phyloP scores from a whole-genome alignment of 768 basidiomycete genomes.

The Strobilomyces confusus region DNA sequence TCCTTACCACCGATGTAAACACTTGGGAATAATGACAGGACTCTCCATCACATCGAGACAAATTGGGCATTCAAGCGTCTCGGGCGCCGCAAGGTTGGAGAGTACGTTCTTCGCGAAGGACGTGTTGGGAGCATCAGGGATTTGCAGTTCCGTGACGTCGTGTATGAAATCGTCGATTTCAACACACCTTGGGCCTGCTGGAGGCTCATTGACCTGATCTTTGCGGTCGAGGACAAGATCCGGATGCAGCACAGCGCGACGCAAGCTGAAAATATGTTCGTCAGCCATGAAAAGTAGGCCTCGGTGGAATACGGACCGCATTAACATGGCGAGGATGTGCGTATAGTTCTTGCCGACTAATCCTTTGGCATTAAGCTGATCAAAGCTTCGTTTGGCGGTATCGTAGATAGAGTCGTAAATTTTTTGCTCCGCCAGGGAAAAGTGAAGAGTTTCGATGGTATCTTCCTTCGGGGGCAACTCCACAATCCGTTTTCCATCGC shows the following conservation, averaged over 20 bases:
- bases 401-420: constrained; percentile 87
- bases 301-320: constrained; percentile 55
- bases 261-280: constrained; percentile 47
- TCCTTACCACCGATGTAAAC: constrained; percentile 69
- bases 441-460: constrained; percentile 67
- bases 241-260: constrained; percentile 91
- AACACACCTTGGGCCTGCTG: constrained; percentile 36
- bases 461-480: constrained; percentile 86
- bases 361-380: constrained; percentile 75
- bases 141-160: constrained; percentile 40
- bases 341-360: constrained; percentile 77
- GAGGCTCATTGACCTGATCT: constrained; percentile 34
- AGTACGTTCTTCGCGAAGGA: constrained; percentile 64
- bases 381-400: constrained; percentile 76
- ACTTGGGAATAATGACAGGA: constrained; percentile 67
- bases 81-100: constrained; percentile 46
- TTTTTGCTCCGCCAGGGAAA: constrained; percentile 74
- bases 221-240: constrained; percentile 65
- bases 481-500: constrained; percentile 82
- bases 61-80: constrained; percentile 72
- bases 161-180: constrained; percentile 60
- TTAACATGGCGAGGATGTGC: constrained; percentile 90
- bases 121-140: constrained; percentile 29
- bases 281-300: constrained; percentile 2
- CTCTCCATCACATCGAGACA: constrained; percentile 76